phyloP scores from a whole-genome alignment of 1,284 basidiomycete species.

The Mrakiaceae sp. region DNA sequence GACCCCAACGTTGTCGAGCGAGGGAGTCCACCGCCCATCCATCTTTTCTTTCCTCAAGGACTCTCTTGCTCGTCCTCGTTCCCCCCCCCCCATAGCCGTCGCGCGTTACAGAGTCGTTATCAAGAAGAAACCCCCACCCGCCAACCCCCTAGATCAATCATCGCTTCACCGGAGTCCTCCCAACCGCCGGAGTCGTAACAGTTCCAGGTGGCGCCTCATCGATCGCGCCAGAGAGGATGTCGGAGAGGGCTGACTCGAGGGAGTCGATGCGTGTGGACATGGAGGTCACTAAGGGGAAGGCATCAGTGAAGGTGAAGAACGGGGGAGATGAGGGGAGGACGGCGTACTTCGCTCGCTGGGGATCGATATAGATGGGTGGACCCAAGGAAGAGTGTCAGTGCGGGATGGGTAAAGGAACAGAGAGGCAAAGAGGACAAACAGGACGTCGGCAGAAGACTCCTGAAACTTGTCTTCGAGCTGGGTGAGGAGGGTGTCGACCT shows the following conservation, averaged over 20 bases:
- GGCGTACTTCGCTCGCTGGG: constrained; percentile 1
- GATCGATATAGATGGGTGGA: neutral
- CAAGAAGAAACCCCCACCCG: too few species aligned
- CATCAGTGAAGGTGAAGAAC: neutral
- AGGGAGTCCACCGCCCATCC: too few species aligned
- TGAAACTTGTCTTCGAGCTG: constrained; percentile 16
- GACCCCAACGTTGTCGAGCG: too few species aligned
- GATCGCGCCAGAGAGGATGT: constrained; percentile 10
- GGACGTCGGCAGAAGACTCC: constrained; percentile 13
- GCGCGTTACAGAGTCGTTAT: too few species aligned
- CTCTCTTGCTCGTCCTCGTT: too few species aligned
- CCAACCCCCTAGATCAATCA: too few species aligned
- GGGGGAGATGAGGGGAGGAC: neutral
- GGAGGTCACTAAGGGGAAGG: constrained; percentile 3
- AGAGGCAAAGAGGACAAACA: constrained; percentile 3
- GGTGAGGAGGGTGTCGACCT: constrained; percentile 12
- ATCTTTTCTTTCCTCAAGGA: too few species aligned
- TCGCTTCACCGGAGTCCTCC: too few species aligned
- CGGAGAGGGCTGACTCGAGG: constrained; percentile 8
- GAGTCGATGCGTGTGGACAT: constrained; percentile 16
- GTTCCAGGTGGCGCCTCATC: too few species aligned
- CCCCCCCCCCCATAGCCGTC: too few species aligned
- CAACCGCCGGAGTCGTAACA: too few species aligned
- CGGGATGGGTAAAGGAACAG: neutral
- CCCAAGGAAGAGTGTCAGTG: neutral